A percentile compares a stretch with the other conserved stretches of the same genome.
These are phyloP conservation scores for Dothideomycetes sp. DNA, from an alignment of 2,329 filamentous ascomycete species.

Conservation along the genomic window DNA sequence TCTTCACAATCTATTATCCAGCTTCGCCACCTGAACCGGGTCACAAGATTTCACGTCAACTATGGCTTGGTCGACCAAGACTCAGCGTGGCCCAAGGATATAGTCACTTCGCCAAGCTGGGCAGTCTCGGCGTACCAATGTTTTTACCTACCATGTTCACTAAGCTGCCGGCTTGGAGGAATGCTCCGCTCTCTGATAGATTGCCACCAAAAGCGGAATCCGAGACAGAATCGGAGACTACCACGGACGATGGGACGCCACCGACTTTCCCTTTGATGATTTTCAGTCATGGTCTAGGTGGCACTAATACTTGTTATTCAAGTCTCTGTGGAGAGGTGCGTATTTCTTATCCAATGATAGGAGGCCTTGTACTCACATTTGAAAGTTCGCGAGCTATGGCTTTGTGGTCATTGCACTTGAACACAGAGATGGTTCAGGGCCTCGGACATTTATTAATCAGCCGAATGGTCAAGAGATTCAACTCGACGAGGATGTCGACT, in stretches of 20 bases:
- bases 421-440: slow-evolving; percentile 54
- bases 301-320: slow-evolving; percentile 51
- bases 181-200: slow-evolving; percentile 45
- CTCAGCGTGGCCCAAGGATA: slow-evolving; percentile 48
- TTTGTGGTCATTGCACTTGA: slow-evolving; percentile 56
- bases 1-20: slow-evolving; percentile 58
- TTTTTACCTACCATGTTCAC: slow-evolving; percentile 52
- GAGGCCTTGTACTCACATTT: background rate
- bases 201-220: slow-evolving; percentile 31
- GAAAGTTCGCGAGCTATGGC: slow-evolving; percentile 48
- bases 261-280: slow-evolving; percentile 51
- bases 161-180: slow-evolving; percentile 53
- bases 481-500: slow-evolving; percentile 14
- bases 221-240: slow-evolving; percentile 27
- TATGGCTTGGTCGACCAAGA: slow-evolving; percentile 52
- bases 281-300: slow-evolving; percentile 57
- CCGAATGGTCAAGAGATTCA: slow-evolving; percentile 28
- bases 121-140: slow-evolving; percentile 38
- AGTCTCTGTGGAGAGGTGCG: slow-evolving; percentile 47
- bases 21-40: slow-evolving; percentile 28
- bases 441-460: slow-evolving; percentile 50
- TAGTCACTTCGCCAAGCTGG: slow-evolving; percentile 47
- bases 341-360: background rate
- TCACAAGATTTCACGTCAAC: slow-evolving; percentile 39
- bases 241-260: slow-evolving; percentile 27